Evolutionary conservation across 106 monocot genomes (phyloP), one percentile per base, ranked within the genome.

Genomic region (Chionographis japonica): DNA sequence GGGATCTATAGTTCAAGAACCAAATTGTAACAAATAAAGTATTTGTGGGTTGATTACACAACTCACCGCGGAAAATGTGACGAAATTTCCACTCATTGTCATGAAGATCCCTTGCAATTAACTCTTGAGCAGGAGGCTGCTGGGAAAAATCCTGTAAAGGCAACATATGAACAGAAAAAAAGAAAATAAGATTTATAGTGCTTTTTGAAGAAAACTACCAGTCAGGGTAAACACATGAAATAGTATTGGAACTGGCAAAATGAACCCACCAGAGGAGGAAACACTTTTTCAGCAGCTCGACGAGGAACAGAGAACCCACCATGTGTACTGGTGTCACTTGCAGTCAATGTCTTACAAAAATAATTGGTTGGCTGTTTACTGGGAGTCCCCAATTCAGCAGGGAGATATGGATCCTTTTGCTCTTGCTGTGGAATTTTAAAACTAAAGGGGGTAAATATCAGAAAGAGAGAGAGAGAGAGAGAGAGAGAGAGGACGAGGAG

Each of bases 81-180:
- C 94, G 84, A 56, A 94, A 94, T 66, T 90, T 94, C 94, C 94
- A 94, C 63, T 88, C 85, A 67, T 77, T 84, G 54, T 85, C 94
- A 77, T 94, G 94, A 51, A 94, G 74, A 43, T 94, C 94, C 63
- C 78, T 81, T 59, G 94, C 94, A 78, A 85, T 67, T 57, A 94
- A 59, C 58, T 94, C 94, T 65, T 94, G 94, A 9, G 82, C 87
- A 69, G 94, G 94, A 63, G 94, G 94, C 39, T 85, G 82, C 63
- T 72, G 87, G 12, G 90, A 80, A 67, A 87, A 94, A 75, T 94
- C 94, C 94, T 94, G 64, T 3, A 52, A 66, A 36, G 4, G 56
- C 8, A 16, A 52, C 1, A 67, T 10, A 53, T 38, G 19, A 58
- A 60, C 19, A 27, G 62, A 15, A 13, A 43, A 36, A 60, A 70